A percentile compares a stretch with the other conserved stretches of the same genome.
Evolutionary conservation across 2,329 filamentous ascomycete species (phyloP).

Genomic region (Coccinonectria pachysandricola): DNA sequence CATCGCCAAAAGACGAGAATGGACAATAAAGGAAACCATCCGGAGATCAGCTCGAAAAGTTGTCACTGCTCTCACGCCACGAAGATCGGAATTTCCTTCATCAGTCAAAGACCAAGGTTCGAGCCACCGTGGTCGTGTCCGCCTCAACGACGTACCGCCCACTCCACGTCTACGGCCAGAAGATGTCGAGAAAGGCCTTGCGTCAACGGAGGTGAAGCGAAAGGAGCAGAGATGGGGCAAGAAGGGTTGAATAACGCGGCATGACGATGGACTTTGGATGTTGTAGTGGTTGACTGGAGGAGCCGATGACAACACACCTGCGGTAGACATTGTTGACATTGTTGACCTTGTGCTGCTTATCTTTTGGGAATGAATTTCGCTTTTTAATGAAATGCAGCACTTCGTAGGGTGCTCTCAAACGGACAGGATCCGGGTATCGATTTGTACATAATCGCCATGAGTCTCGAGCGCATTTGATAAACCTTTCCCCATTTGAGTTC

Average conservation of each 20-base stretch:
- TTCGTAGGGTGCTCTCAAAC: conserved; percentile 12
- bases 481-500: conserved; percentile 14
- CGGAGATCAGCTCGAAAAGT: conserved; percentile 56
- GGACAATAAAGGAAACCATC: conserved; percentile 65
- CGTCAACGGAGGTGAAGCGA: conserved; percentile 26
- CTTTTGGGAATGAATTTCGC: no score
- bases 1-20: conserved; percentile 74
- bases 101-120: conserved; percentile 37
- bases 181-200: conserved; percentile 50
- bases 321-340: no score
- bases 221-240: conserved; percentile 19
- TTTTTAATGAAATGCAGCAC: no score
- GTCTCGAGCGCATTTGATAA: conserved; percentile 15
- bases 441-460: conserved; percentile 19
- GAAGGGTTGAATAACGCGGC: no score
- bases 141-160: conserved; percentile 44
- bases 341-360: no score
- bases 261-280: no score
- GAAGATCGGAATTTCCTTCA: conserved; percentile 49
- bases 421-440: conserved; percentile 22
- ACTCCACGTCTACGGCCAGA: conserved; percentile 43
- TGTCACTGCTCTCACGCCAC: conserved; percentile 50
- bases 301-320: no score
- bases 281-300: no score
- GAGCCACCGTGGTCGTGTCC: conserved; percentile 28